Evolutionary conservation across 225 moss, liverwort and hornwort species (phyloP), one percentile per base, ranked within the genome.

Genomic region (Sphagnum tenellum): DNA sequence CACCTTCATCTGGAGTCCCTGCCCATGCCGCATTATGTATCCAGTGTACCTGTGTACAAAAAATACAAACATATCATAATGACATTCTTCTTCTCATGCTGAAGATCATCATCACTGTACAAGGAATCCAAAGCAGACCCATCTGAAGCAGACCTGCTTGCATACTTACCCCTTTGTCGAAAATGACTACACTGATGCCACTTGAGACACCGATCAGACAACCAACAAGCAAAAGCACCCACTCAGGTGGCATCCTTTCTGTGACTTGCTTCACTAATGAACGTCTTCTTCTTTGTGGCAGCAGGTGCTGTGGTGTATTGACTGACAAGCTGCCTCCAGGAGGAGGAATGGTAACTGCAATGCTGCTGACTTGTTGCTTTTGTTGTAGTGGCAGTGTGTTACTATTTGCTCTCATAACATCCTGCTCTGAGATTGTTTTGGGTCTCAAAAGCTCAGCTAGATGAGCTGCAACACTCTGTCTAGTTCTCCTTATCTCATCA

Each of bases 161-260:
- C 4, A 65, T 12, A 52, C 86, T 79, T 83, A 96, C 96, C 93
- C 86, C 84, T 81, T 85, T 87, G 56, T 90, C 89, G 64, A 98
- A 98, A 52, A 75, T 59, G 55, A 98, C 98, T 29, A 98, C 93
- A 79, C 90, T 90, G n/a, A 93, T 80, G 57, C 98, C 98, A 70
- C 80, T 93, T 0, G 93, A 86, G 12, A 93, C 74, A 61, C 98
- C 98, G 12, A 98, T 69, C 5, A 90, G 68, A 75, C 98, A 98
- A 50, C 93, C 98, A 45, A 98, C 70, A 45, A 98, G 83, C 45
- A 98, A 84, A 73, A 90, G 87, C 70, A 82, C 90, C 98, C 93
- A 98, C 63, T 98, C 98, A 9, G 90, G 98, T 61, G 98, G 93
- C 64, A 93, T 67, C 66, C 78, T 74, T 13, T 89, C 89, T 51